Conservation (phyloP, 1,139 yeast species). For the Eremothecium cymbalariae region DNA sequence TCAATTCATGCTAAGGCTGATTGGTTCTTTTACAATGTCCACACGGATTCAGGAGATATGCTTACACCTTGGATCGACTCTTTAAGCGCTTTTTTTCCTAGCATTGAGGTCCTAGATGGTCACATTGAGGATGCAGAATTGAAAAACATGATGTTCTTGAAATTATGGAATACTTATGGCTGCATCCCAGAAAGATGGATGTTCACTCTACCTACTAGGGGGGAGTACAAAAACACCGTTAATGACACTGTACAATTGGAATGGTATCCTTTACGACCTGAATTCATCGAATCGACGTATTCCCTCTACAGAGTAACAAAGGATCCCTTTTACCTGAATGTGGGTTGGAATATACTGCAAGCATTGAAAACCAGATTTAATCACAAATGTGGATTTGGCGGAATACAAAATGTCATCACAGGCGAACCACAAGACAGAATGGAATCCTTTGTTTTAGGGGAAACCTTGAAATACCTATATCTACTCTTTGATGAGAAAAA, state of each 20-base stretch:
- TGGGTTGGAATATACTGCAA: constrained; percentile 58
- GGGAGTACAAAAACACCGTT: not conserved
- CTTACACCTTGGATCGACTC: constrained; percentile 73
- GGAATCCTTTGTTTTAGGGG: constrained; percentile 88
- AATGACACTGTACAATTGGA: constrained; percentile 43
- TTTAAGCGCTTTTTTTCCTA: constrained; percentile 82
- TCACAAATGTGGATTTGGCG: constrained; percentile 75
- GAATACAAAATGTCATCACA: constrained; percentile 57
- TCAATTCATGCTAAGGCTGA: constrained; percentile 41
- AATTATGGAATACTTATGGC: constrained; percentile 73
- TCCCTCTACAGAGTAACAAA: constrained; percentile 74
- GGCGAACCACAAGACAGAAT: constrained; percentile 66
- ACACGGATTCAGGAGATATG: constrained; percentile 43
- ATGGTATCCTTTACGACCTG: constrained; percentile 93
- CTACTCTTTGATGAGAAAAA: constrained; percentile 65
- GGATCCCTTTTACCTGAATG: constrained; percentile 74
- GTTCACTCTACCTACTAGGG: constrained; percentile 23
- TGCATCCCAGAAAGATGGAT: constrained; percentile 88
- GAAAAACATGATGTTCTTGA: constrained; percentile 57
- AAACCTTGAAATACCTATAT: constrained; percentile 77
- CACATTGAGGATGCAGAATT: constrained; percentile 57
- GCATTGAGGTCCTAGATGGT: constrained; percentile 73
- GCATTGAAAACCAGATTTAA: constrained; percentile 47
- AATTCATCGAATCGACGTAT: constrained; percentile 82
- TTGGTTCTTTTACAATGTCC: constrained; percentile 57